Conservation (phyloP, 257 asterid species). For the Verbascum thapsus region DNA sequence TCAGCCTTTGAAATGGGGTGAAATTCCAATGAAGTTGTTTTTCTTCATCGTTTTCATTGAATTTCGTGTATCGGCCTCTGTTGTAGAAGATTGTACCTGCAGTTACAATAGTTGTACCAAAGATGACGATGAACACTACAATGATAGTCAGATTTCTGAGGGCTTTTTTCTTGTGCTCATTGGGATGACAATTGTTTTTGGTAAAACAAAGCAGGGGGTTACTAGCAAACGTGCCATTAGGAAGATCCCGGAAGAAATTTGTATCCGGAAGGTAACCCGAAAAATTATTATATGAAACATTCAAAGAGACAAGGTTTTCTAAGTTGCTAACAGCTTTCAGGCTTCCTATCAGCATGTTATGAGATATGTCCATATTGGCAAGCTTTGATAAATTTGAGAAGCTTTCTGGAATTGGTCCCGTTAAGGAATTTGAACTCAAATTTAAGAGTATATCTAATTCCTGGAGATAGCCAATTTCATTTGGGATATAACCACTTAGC, state of each 20-base stretch:
- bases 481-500: conserved; percentile 53
- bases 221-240: conserved; percentile 51
- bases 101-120: conserved; percentile 37
- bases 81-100: conserved; percentile 37
- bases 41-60: conserved; percentile 48
- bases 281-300: conserved; percentile 67
- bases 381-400: conserved; percentile 68
- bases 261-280: conserved; percentile 62
- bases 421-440: conserved; percentile 52
- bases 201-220: conserved; percentile 55
- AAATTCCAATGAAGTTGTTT: conserved; percentile 53
- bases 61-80: conserved; percentile 33
- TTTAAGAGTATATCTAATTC: conserved; percentile 65
- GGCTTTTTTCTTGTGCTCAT: conserved; percentile 38
- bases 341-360: conserved; percentile 66
- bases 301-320: conserved; percentile 65
- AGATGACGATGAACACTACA: conserved; percentile 42
- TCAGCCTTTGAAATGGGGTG: conserved; percentile 71
- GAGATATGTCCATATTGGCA: conserved; percentile 75
- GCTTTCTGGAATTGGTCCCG: conserved; percentile 61
- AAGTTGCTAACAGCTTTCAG: conserved; percentile 51
- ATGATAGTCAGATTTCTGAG: conserved; percentile 43
- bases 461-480: conserved; percentile 56
- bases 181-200: conserved; percentile 38
- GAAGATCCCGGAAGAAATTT: conserved; percentile 59